phyloP scores from a whole-genome alignment of 192 early-diverging fungal genomes.

The Coemansia sp. region DNA sequence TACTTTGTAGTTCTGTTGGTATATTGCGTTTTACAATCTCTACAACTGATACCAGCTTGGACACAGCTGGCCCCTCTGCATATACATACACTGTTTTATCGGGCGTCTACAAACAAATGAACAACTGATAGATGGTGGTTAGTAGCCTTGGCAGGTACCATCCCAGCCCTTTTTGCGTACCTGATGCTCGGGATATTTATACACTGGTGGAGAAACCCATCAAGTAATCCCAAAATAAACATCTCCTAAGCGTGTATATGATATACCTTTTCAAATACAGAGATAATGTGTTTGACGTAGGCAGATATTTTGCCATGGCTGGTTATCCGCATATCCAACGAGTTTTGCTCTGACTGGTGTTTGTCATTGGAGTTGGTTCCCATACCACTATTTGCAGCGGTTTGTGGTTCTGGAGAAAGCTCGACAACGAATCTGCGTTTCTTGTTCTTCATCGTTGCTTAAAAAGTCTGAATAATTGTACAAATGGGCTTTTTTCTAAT shows the following conservation, averaged over 20 bases:
- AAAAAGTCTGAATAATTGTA: not conserved
- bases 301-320: constrained; percentile 33
- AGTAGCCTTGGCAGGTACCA: no score
- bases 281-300: constrained; percentile 22
- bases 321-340: constrained; percentile 33
- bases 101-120: constrained; percentile 9
- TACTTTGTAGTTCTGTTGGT: no score
- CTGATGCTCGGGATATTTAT: no score
- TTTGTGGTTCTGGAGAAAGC: no score
- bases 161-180: no score
- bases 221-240: no score
- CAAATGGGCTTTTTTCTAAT: no score
- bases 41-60: constrained; percentile 35
- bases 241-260: no score
- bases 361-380: not conserved
- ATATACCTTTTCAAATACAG: constrained; percentile 6
- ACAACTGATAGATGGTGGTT: no score
- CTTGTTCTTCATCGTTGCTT: not conserved
- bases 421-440: constrained; percentile 4
- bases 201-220: no score
- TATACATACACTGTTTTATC: constrained; percentile 6
- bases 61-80: constrained; percentile 33
- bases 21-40: constrained; percentile 47
- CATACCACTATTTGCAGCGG: no score
- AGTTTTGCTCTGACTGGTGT: not conserved